These are phyloP conservation scores for Rasamsonia emersonii DNA, from an alignment of 2,329 filamentous ascomycete species.

Conservation along the genomic window DNA sequence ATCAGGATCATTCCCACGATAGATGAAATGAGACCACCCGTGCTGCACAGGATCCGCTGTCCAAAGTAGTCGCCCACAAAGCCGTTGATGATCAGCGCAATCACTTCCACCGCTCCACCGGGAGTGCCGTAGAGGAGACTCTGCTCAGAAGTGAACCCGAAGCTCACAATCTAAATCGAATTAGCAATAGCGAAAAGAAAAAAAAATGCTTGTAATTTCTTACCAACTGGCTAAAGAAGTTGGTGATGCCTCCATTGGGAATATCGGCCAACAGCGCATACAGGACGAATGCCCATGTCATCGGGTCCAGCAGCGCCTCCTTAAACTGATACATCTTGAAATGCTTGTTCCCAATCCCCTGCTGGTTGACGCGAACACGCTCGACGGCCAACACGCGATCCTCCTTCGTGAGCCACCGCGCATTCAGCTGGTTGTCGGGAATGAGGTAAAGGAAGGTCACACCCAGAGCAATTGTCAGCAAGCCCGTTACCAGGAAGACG, in stretches of 20 bases:
- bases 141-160: constrained; percentile 56
- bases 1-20: constrained; percentile 59
- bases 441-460: constrained; percentile 43
- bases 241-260: constrained; percentile 50
- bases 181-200: constrained; percentile 8
- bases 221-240: constrained; percentile 53
- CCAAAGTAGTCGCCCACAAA: constrained; percentile 49
- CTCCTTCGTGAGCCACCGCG: constrained; percentile 53
- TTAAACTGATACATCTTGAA: constrained; percentile 60
- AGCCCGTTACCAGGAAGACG: constrained; percentile 46
- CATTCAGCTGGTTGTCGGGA: constrained; percentile 54
- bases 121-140: constrained; percentile 58
- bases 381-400: constrained; percentile 63
- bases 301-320: constrained; percentile 49
- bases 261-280: constrained; percentile 50
- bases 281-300: constrained; percentile 54
- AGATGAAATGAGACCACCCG: constrained; percentile 42
- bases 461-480: constrained; percentile 44
- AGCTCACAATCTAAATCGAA: constrained; percentile 42
- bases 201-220: constrained; percentile 24
- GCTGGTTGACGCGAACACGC: constrained; percentile 64
- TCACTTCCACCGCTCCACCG: constrained; percentile 56
- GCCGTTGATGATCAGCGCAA: constrained; percentile 48
- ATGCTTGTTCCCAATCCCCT: constrained; percentile 62
- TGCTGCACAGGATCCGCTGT: constrained; percentile 50